Percentiles rank a stretch among this genome's conserved stretches.
Conservation (phyloP, 768 basidiomycete genomes). For the Lyophyllum shimeji region DNA sequence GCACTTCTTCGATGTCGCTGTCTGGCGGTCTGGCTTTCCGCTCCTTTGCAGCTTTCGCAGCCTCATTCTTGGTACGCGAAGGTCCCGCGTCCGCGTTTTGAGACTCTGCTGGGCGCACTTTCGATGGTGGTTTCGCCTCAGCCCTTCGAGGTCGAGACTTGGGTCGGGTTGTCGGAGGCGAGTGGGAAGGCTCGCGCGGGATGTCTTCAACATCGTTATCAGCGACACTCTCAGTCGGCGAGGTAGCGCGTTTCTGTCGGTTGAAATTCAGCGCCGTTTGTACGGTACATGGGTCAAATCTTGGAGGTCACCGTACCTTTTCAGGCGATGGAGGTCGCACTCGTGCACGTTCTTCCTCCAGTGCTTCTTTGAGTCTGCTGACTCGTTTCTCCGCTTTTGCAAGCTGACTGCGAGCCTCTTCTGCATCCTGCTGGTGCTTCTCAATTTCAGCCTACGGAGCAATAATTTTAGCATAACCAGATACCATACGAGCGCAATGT, state of each 20-base stretch:
- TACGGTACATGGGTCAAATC: not conserved
- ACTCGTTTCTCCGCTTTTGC: slow-evolving; percentile 41
- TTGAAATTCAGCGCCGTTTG: not conserved
- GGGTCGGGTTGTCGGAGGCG: slow-evolving; percentile 1
- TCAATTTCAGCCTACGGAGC: slow-evolving; percentile 37
- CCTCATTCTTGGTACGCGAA: slow-evolving; percentile 2
- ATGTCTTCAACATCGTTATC: slow-evolving; percentile 8
- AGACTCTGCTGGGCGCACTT: not conserved
- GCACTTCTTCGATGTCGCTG: slow-evolving; percentile 13
- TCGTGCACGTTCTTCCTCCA: slow-evolving; percentile 38
- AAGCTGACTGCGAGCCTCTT: slow-evolving; percentile 32
- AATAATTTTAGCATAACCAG: not conserved
- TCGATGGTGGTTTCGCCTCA: slow-evolving; percentile 1
- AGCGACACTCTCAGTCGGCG: not conserved
- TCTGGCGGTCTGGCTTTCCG: slow-evolving; percentile 7
- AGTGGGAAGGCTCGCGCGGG: slow-evolving; percentile 3
- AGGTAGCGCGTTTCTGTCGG: not conserved
- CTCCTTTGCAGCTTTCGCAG: not conserved
- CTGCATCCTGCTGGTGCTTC: slow-evolving; percentile 33
- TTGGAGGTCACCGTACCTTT: slow-evolving; percentile 19
- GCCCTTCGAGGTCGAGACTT: slow-evolving; percentile 11
- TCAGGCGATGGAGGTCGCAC: slow-evolving; percentile 27
- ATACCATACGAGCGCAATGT: not conserved
- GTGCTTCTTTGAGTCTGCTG: slow-evolving; percentile 42
- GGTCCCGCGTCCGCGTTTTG: slow-evolving; percentile 12